phyloP scores from a whole-genome alignment of 345 rosid species.

The Ricinus communis region DNA sequence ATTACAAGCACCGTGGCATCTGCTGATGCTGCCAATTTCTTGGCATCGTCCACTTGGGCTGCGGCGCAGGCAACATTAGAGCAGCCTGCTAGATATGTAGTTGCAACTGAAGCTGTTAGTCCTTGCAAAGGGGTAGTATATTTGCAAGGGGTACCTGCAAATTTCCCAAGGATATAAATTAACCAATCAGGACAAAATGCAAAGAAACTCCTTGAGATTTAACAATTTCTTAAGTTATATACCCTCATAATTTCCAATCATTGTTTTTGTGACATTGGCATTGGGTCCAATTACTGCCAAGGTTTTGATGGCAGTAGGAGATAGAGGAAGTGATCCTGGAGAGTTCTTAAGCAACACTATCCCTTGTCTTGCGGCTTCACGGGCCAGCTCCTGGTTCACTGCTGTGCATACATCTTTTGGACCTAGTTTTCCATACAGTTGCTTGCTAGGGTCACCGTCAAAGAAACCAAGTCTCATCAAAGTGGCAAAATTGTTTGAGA shows the following conservation, averaged over 20 bases:
- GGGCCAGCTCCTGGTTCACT: conserved; percentile 71
- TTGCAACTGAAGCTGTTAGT: conserved; percentile 49
- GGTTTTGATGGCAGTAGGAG: conserved; percentile 49
- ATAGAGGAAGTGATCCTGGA: conserved; percentile 60
- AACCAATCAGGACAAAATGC: too few relatives aligned
- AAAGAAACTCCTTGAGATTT: too few relatives aligned
- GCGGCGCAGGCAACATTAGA: conserved; percentile 57
- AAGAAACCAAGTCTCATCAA: conserved; percentile 90
- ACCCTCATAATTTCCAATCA: conserved; percentile 98
- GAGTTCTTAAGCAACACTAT: conserved; percentile 82
- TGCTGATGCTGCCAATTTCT: conserved; percentile 51
- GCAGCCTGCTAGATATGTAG: conserved; percentile 71
- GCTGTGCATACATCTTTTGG: conserved; percentile 79
- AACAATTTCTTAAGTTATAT: too few relatives aligned
- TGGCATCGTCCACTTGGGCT: conserved; percentile 61
- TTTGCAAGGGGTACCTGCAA: conserved; percentile 86
- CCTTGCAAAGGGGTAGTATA: conserved; percentile 87
- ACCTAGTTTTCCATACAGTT: conserved; percentile 66
- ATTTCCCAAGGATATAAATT: too few relatives aligned
- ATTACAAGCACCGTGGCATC: conserved; percentile 79
- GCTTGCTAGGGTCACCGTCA: conserved; percentile 84
- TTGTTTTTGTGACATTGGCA: conserved; percentile 84
- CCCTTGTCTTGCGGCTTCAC: conserved; percentile 91
- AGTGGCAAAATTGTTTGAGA: conserved; percentile 79
- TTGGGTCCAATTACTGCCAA: conserved; percentile 93